phyloP scores from a whole-genome alignment of 225 moss, liverwort and hornwort genomes.

The Bryoerythrophyllum caledonicum region DNA sequence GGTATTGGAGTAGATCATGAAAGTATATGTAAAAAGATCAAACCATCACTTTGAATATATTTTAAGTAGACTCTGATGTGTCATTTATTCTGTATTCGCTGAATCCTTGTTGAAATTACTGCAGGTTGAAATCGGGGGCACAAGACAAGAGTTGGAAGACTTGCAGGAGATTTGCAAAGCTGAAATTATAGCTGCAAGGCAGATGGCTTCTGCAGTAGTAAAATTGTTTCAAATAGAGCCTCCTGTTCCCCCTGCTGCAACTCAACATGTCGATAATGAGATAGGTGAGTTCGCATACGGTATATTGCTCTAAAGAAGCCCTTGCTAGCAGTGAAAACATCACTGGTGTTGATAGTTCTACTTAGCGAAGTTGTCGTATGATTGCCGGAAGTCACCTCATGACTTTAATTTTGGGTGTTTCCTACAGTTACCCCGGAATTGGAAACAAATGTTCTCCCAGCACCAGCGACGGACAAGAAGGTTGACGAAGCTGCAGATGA shows the following conservation, averaged over 20 bases:
- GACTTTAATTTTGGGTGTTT: not conserved
- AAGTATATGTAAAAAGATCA: not conserved
- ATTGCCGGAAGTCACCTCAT: not conserved
- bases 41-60: not conserved
- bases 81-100: not conserved
- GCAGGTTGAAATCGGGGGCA: constrained; percentile 81
- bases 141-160: constrained; percentile 80
- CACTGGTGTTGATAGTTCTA: not conserved
- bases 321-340: not conserved
- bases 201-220: constrained; percentile 67
- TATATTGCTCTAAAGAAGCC: too few species aligned
- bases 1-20: constrained; percentile 1
- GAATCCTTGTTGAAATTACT: constrained; percentile 11
- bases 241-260: constrained; percentile 52
- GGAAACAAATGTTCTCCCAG: constrained; percentile 40
- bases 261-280: constrained; percentile 50
- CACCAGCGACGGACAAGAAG: constrained; percentile 23
- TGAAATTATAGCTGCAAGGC: constrained; percentile 76
- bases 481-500: constrained; percentile 5
- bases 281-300: constrained; percentile 48
- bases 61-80: not conserved
- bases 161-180: constrained; percentile 73
- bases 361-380: too few species aligned
- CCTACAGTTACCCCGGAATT: constrained; percentile 56
- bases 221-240: constrained; percentile 68